Evolutionary conservation across 2,329 filamentous ascomycete genomes (phyloP), one percentile per base, ranked within the genome.

Genomic region (Rosellinia necatrix): DNA sequence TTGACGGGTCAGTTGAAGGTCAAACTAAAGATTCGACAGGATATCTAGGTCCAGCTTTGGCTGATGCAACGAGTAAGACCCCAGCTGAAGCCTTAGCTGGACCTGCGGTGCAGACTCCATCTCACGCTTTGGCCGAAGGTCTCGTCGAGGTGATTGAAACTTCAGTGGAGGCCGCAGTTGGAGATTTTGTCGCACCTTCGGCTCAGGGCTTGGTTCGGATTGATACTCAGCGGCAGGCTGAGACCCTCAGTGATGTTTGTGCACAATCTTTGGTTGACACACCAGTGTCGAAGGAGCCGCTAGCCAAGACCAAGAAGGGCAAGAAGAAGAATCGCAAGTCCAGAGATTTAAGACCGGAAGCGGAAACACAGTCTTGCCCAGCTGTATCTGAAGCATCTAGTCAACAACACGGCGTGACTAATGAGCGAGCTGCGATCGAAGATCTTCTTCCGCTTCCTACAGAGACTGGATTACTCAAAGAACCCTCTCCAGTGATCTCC

Each of bases 291-390:
- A 43, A 55, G 19, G 41, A 50, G 6, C 48, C 48, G 4, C 17
- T 37, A 1, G 22, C 21, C 6, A 40, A 49, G n/a, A 46, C 57
- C 4, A 62, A 64, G 41, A 62, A 61, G 38, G 49, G 32, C 52
- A 60, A 68, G 51, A 61, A 61, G 56, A 60, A 67, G 42, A 61
- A 63, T 7, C 53, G 52, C 30, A 61, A 65, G 34, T 59, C 59
- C 55, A 61, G 61, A 44, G 22, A 34, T 44, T 13, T 13, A 17
- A 57, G 64, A 15, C 49, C 53, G 17, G 52, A 49, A 47, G 38
- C 40, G 25, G 59, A 59, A 27, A 50, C 57, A 1, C 56, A 59
- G 34, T 22, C 24, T 22, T 13, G 24, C 9, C 10, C 17, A 9
- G 30, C 30, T 6, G 12, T 27, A 12, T 24, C 44, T 29, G 55